Evolutionary conservation across 148 eudicot species (phyloP).

Genomic region (Selenicereus undatus): DNA sequence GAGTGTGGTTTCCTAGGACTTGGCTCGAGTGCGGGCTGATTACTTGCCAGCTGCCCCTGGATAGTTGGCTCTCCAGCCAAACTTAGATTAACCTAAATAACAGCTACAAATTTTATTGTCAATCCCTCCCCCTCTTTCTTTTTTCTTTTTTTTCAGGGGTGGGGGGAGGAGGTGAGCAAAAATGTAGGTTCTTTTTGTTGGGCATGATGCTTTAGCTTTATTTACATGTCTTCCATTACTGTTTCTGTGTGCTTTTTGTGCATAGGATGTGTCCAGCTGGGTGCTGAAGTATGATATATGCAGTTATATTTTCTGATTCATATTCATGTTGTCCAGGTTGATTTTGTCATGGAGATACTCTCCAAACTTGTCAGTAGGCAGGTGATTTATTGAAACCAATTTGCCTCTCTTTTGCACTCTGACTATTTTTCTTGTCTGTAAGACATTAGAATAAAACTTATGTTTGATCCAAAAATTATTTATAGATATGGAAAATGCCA

Average conservation of each 20-base stretch:
- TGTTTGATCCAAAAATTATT: background rate
- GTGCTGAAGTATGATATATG: background rate
- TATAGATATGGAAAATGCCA: slow-evolving; percentile 91
- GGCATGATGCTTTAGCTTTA: background rate
- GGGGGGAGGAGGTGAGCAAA: background rate
- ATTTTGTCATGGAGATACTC: slow-evolving; percentile 91
- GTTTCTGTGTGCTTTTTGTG: background rate
- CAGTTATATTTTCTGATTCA: background rate
- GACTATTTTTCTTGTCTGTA: background rate
- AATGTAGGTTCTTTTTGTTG: background rate
- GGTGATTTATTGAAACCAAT: slow-evolving; percentile 35
- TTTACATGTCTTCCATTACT: background rate
- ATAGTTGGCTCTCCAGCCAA: background rate
- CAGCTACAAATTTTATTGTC: too few species aligned
- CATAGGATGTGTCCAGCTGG: too few species aligned
- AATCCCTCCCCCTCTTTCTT: too few species aligned
- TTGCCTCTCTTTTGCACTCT: background rate
- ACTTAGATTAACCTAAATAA: background rate
- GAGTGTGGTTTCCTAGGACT: too few species aligned
- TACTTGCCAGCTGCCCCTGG: too few species aligned
- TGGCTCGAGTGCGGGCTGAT: too few species aligned
- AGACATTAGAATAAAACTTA: slow-evolving; percentile 7
- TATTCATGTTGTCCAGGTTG: slow-evolving; percentile 49
- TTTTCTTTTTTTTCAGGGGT: background rate
- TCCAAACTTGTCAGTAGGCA: slow-evolving; percentile 81